Percentiles rank a stretch among this genome's conserved stretches.
phyloP scores from a whole-genome alignment of 192 early-diverging fungal genomes.

The Linnemannia hyalina region DNA sequence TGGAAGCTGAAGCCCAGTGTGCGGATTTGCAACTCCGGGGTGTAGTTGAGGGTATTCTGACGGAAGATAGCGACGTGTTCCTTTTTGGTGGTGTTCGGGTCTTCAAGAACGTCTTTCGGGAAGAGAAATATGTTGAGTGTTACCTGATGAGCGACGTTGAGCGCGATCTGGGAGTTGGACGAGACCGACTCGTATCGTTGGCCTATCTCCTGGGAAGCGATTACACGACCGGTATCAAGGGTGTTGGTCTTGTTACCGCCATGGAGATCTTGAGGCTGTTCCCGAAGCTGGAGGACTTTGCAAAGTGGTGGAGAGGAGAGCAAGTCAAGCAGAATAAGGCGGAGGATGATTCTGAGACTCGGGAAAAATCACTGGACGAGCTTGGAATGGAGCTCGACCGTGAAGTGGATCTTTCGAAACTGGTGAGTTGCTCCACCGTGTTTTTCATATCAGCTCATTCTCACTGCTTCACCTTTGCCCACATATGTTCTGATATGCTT shows the following conservation, averaged over 20 bases:
- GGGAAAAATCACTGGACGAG: conserved; percentile 33
- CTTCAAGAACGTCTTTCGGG: conserved; percentile 95
- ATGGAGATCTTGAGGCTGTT: conserved; percentile 92
- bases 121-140: conserved; percentile 89
- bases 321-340: conserved; percentile 58
- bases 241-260: conserved; percentile 88
- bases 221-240: conserved; percentile 92
- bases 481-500: not conserved
- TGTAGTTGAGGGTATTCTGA: conserved; percentile 95
- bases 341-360: conserved; percentile 5
- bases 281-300: conserved; percentile 66
- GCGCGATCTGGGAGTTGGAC: conserved; percentile 73
- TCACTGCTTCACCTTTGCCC: not conserved
- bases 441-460: not conserved
- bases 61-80: conserved; percentile 98
- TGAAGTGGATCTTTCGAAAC: conserved; percentile 59
- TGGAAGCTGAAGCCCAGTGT: conserved; percentile 99
- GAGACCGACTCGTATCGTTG: conserved; percentile 82
- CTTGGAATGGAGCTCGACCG: conserved; percentile 55
- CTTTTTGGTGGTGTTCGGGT: conserved; percentile 88
- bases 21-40: conserved; percentile 70
- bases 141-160: conserved; percentile 77
- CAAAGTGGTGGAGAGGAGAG: conserved; percentile 70
- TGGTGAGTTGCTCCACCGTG: conserved; percentile 27
- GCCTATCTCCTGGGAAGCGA: conserved; percentile 97